Conservation (phyloP, 108 stramenopile species). For the Conticribra weissflogii region DNA sequence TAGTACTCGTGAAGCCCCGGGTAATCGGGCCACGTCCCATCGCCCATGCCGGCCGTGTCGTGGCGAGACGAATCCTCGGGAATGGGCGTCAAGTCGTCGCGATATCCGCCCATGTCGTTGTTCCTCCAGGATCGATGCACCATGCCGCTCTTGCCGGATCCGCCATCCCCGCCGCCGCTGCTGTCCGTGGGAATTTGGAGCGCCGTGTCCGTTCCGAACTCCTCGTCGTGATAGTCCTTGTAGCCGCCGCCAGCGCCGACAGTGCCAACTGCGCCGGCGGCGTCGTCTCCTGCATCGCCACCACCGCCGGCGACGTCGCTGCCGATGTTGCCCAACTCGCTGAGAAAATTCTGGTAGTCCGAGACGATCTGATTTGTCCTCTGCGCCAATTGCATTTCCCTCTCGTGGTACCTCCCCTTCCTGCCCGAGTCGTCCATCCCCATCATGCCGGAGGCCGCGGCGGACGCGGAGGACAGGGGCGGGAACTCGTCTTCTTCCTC, state of each 20-base stretch:
- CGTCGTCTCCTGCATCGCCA: background rate
- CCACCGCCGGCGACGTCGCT: background rate
- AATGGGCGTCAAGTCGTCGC: background rate
- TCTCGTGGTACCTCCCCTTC: no score
- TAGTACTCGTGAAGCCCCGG: background rate
- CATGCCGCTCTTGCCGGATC: background rate
- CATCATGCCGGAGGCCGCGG: background rate
- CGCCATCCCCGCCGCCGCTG: background rate
- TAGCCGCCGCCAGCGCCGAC: background rate
- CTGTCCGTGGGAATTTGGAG: background rate
- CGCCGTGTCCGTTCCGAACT: background rate
- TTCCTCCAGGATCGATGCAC: background rate
- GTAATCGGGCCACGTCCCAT: background rate
- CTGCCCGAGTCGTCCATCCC: background rate
- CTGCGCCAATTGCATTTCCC: slow-evolving; percentile 8
- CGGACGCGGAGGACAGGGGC: background rate
- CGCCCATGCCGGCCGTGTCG: background rate
- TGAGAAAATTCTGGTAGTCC: slow-evolving; percentile 7
- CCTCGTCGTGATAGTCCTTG: background rate
- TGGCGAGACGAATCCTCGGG: background rate
- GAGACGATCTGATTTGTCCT: slow-evolving; percentile 15
- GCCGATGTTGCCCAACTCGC: slow-evolving; percentile 1
- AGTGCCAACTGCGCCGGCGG: background rate
- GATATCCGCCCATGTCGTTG: no score
- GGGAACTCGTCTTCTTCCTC: background rate